Evolutionary conservation across 345 rosid genomes (phyloP), one percentile per base, ranked within the genome.

Genomic region (Aquilaria sinensis): DNA sequence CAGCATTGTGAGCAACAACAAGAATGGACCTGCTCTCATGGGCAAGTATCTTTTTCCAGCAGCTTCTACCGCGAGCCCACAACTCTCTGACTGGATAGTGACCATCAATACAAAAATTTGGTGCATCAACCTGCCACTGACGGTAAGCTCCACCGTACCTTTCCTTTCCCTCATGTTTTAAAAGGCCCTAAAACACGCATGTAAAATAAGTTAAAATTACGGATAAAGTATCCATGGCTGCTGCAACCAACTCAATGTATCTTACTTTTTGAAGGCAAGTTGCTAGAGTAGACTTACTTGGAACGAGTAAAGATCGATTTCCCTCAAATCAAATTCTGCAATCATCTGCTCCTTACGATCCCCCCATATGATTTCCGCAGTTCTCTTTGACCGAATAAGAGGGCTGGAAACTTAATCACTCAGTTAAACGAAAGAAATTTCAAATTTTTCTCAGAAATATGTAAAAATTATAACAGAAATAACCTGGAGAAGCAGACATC

Each of bases 1-100:
- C 86, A 71, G 97, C 98, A 75, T 93, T 93, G 77, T 93, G 98
- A 69, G 97, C 97, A 70, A 90, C 98, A 77, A 93, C 90, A 58
- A 93, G 98, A 82, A 84, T 79, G 50, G 90, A 93, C 66, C 70
- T 75, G 78, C 94, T 84, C 58, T 84, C 90, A 65, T 93, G 94
- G 34, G 80, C 77, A 66, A 90, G 83, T 33, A 93, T 81, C 64
- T 66, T 70, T 43, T 57, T 48, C 98, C 98, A 89, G 68, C 88
- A 85, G 70, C 64, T 86, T 52, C 82, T 70, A 53, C 85, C 97
- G 45, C 97, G 89, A 3, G 67, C 84, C 97, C 97, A 93, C 67
- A 90, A 72, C 75, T 93, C 98, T 74, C 96, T 83, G 58, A 87
- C 94, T 0, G 98, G 98, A 62, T 80, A 90, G 48, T 86, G 97